A percentile compares a stretch with the other conserved stretches of the same genome.
phyloP scores from a whole-genome alignment of 2,329 filamentous ascomycete genomes.

The Hypoxylon sp. region DNA sequence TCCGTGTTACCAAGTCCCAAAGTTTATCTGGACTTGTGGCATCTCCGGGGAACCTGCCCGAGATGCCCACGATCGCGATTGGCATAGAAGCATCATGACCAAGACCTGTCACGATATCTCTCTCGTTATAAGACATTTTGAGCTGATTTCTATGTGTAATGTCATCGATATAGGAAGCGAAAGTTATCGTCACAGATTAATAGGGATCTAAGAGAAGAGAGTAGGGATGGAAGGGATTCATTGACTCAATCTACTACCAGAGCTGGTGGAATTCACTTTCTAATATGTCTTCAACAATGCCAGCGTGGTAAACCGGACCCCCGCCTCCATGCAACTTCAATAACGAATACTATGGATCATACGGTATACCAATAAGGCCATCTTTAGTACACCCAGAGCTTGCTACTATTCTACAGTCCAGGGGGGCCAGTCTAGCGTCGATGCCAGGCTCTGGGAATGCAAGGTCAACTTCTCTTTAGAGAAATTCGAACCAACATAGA shows the following conservation, averaged over 20 bases:
- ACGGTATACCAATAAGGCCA: slow-evolving; percentile 15
- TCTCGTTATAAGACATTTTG: slow-evolving; percentile 22
- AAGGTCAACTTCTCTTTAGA: slow-evolving; percentile 9
- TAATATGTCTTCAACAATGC: slow-evolving; percentile 18
- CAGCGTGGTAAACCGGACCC: not conserved
- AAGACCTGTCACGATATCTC: slow-evolving; percentile 7
- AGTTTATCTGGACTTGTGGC: slow-evolving; percentile 50
- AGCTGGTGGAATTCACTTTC: not conserved
- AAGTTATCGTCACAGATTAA: not conserved
- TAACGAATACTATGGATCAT: slow-evolving; percentile 4
- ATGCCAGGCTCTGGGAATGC: slow-evolving; percentile 22
- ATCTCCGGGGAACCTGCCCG: slow-evolving; percentile 52
- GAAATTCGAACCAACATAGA: slow-evolving; percentile 2
- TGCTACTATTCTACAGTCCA: not conserved
- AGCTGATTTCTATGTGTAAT: not conserved
- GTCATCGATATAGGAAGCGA: slow-evolving; percentile 2
- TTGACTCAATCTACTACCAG: not conserved
- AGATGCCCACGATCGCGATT: slow-evolving; percentile 50
- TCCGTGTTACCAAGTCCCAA: slow-evolving; percentile 51
- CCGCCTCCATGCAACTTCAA: slow-evolving; percentile 14
- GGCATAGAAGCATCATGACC: slow-evolving; percentile 48
- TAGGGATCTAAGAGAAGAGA: not conserved
- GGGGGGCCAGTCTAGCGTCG: slow-evolving; percentile 27
- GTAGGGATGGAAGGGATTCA: not conserved
- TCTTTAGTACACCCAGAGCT: slow-evolving; percentile 5